A percentile compares a stretch with the other conserved stretches of the same genome.
Conservation (phyloP, 805 yeast genomes). For the Lachancea fermentati region DNA sequence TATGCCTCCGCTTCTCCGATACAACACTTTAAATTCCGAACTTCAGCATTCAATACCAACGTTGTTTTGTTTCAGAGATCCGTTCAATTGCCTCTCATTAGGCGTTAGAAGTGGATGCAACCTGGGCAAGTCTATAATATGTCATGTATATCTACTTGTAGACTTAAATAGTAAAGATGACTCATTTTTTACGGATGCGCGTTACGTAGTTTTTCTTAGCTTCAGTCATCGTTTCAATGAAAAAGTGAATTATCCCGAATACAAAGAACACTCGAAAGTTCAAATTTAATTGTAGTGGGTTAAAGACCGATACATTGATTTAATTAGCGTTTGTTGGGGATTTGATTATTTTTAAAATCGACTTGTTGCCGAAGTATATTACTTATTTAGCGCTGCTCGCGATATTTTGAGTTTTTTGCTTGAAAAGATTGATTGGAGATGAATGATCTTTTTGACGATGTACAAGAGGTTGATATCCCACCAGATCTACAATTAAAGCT, state of each 20-base stretch:
- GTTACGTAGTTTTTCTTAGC: background rate
- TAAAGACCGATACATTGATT: background rate
- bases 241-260: background rate
- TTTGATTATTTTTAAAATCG: background rate
- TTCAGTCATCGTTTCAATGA: background rate
- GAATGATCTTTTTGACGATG: slow-evolving; percentile 2
- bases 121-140: too few relatives aligned
- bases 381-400: background rate
- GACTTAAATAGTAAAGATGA: background rate
- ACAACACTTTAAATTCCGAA: background rate
- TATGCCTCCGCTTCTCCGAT: too few relatives aligned
- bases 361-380: background rate
- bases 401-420: background rate
- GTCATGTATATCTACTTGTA: background rate
- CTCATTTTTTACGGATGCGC: background rate
- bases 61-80: background rate
- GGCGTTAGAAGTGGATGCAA: too few relatives aligned
- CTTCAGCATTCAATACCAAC: background rate
- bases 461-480: slow-evolving; percentile 28
- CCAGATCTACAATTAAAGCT: slow-evolving; percentile 21
- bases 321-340: background rate
- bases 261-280: background rate
- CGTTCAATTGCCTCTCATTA: background rate
- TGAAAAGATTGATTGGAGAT: background rate
- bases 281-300: background rate